Percentiles rank a stretch among this genome's conserved stretches.
phyloP scores from a whole-genome alignment of 257 asterid species.

The Plantago elongata region DNA sequence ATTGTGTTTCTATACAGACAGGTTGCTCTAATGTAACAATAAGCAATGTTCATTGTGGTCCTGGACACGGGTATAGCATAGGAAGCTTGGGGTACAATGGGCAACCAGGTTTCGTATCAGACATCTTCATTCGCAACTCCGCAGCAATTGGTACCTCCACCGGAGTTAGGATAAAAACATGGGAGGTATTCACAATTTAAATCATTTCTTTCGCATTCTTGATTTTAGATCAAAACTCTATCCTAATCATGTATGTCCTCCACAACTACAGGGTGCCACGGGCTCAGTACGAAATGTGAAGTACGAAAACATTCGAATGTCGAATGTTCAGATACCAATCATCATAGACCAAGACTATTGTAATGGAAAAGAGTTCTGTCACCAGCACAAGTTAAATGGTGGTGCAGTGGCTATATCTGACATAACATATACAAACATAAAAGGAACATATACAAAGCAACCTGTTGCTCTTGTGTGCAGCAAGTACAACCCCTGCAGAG shows the following conservation, averaged over 20 bases:
- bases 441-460: conserved; percentile 19
- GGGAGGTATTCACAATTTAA: conserved; percentile 23
- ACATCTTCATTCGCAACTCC: conserved; percentile 14
- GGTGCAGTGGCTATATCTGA: conserved; percentile 16
- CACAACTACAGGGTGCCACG: conserved; percentile 19
- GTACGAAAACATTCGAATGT: conserved; percentile 19
- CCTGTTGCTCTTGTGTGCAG: conserved; percentile 21
- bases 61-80: conserved; percentile 38
- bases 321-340: conserved; percentile 19
- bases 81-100: conserved; percentile 14
- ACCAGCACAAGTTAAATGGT: neutral
- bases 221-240: neutral
- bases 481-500: conserved; percentile 10
- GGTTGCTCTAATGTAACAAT: conserved; percentile 20
- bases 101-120: conserved; percentile 5
- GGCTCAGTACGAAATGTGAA: conserved; percentile 12
- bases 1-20: conserved; percentile 26
- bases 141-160: conserved; percentile 7
- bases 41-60: conserved; percentile 20
- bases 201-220: neutral
- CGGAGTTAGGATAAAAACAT: conserved; percentile 36
- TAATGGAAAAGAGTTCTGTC: conserved; percentile 2
- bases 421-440: conserved; percentile 11
- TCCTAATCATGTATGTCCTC: neutral
- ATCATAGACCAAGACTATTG: conserved; percentile 30